A percentile compares a stretch with the other conserved stretches of the same genome.
Conservation (phyloP, 352 stramenopile genomes). For the Pythium pyrilobum region DNA sequence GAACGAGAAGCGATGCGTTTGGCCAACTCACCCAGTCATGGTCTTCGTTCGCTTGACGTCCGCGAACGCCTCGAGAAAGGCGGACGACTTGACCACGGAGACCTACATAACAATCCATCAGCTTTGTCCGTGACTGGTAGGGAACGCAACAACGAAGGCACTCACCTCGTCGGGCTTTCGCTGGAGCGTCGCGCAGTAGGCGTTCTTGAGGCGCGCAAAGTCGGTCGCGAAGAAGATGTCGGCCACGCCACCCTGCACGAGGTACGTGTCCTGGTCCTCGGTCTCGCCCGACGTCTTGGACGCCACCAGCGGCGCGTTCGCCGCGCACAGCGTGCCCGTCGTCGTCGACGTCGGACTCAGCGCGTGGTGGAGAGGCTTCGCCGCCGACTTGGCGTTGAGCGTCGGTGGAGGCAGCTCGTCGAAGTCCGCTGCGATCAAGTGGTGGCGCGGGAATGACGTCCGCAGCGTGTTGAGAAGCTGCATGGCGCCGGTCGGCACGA, state of each 20-base stretch:
- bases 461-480: slow-evolving; percentile 82
- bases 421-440: slow-evolving; percentile 87
- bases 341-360: slow-evolving; percentile 67
- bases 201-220: slow-evolving; percentile 74
- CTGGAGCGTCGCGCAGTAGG: slow-evolving; percentile 67
- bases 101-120: slow-evolving; percentile 28
- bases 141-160: neutral
- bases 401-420: slow-evolving; percentile 76
- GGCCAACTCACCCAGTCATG: slow-evolving; percentile 57
- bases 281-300: slow-evolving; percentile 74
- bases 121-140: neutral
- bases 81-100: slow-evolving; percentile 76
- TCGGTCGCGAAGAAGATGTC: slow-evolving; percentile 92
- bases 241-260: slow-evolving; percentile 77
- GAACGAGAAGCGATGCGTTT: neutral
- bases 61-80: slow-evolving; percentile 79
- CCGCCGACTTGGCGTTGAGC: slow-evolving; percentile 35
- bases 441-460: slow-evolving; percentile 74
- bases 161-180: slow-evolving; percentile 44
- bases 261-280: slow-evolving; percentile 85
- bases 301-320: slow-evolving; percentile 84
- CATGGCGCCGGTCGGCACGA: slow-evolving; percentile 85
- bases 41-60: slow-evolving; percentile 77
- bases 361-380: slow-evolving; percentile 56
- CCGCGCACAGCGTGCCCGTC: slow-evolving; percentile 57